Base-by-base conservation (phyloP, 192 early-diverging fungal species). In the Spizellomyces punctatus region DNA sequence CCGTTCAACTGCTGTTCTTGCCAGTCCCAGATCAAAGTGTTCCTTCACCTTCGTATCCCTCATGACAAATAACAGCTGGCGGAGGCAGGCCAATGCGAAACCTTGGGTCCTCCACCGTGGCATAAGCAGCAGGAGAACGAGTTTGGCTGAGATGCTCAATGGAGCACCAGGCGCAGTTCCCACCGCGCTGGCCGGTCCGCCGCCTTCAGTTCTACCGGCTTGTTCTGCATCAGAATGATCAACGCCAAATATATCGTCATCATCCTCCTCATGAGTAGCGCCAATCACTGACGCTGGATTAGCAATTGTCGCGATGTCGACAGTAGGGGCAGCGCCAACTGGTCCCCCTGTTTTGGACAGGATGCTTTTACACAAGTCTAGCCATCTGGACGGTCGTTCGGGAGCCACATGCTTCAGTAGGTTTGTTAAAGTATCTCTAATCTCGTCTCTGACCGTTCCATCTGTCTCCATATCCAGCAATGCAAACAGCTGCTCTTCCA, bases 401-500 rank as follows among this genome's bases (percentile, higher is more conserved):
- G 88, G 76, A 5, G 85, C 83, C 19, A 81, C 67, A 67, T 69
- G 66, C 58, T 75, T 75, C 66, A 89, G 42, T 27, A 75, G 48
- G 17, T 67, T 76, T 9, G 16, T 67, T 27, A 84, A 55, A 56
- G 85, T 83, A 68, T 88, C 86, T 43, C 76, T 74, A 57, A 88
- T 81, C 71, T 88, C 86, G 46, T 78, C 81, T 9, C 79, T 66
- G n/a, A 87, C 48, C 82, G 80, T 81, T 79, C 85, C 64, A 82
- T 92, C 63, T 66, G 77, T 87, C 66, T 95, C 91, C 2, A 87
- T 86, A 61, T 95, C 93, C 60, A 93, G 61, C 45, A 96, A 76
- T 8, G 86, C 88, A 78, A 95, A 96, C 36, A 93, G 77, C 74
- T 93, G 89, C 58, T 91, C 89, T 57, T 94, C 94, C 1, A 93